Percentiles rank a stretch among this genome's conserved stretches.
Conservation (phyloP, 2,329 filamentous ascomycete genomes). For the Trichoderma hamatum region DNA sequence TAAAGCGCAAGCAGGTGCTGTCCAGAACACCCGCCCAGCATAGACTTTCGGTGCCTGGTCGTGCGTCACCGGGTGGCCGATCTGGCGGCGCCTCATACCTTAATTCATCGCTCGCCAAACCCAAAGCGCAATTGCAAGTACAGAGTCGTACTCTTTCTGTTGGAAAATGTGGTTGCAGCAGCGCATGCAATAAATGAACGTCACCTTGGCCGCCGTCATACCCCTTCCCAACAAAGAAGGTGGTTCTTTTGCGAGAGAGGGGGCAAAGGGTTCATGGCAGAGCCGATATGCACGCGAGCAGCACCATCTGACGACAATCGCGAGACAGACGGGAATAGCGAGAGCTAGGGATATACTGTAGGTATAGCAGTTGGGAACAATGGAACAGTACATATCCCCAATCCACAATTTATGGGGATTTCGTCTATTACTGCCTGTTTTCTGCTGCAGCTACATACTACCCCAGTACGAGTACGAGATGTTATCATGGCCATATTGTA, state of each 20-base stretch:
- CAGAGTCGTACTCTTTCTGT: neutral
- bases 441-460: neutral
- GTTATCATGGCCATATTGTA: neutral
- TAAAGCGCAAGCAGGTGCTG: neutral
- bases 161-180: neutral
- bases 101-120: neutral
- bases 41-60: neutral
- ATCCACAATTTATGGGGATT: neutral
- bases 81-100: neutral
- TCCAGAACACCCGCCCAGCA: neutral
- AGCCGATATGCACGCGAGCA: conserved; percentile 2
- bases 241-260: neutral
- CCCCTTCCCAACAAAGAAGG: conserved; percentile 3
- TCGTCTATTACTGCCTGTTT: neutral
- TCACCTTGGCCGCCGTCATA: conserved; percentile 9
- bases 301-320: conserved; percentile 10
- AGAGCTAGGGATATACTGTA: neutral
- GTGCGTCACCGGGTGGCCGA: conserved; percentile 16
- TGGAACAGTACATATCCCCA: neutral
- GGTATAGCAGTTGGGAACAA: neutral
- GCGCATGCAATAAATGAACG: neutral
- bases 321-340: neutral
- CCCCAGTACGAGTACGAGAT: neutral
- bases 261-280: neutral
- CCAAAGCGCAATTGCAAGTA: neutral